Percentiles rank a stretch among this genome's conserved stretches.
These are phyloP conservation scores for Madurella mycetomatis DNA, from an alignment of 2,329 filamentous ascomycete species.

Conservation along the genomic window DNA sequence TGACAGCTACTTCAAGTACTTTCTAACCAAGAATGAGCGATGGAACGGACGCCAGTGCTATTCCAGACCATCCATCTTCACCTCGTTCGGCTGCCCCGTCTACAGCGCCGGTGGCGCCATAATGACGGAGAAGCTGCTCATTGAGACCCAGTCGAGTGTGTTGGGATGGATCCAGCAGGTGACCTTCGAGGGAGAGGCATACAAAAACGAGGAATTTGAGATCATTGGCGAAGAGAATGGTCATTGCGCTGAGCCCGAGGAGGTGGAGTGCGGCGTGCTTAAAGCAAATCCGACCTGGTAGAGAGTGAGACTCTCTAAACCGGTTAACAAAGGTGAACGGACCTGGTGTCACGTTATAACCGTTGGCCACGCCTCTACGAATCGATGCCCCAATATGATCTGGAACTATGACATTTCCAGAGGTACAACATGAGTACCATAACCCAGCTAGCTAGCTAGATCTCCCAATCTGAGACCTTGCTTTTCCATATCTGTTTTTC, in stretches of 20 bases:
- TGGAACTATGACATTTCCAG: neutral
- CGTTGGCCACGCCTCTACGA: too few relatives aligned
- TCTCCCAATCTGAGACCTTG: conserved; percentile 2
- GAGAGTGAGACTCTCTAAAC: too few relatives aligned
- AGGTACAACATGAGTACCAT: neutral
- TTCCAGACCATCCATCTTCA: conserved; percentile 35
- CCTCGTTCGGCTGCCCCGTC: conserved; percentile 57
- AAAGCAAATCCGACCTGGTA: neutral
- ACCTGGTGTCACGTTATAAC: too few relatives aligned
- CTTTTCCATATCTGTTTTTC: neutral
- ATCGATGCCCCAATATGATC: too few relatives aligned
- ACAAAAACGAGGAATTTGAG: conserved; percentile 24
- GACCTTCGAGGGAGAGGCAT: conserved; percentile 20
- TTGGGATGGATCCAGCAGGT: conserved; percentile 28
- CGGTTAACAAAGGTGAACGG: too few relatives aligned
- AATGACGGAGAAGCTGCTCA: conserved; percentile 59
- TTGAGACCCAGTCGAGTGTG: conserved; percentile 33
- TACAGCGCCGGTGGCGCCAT: conserved; percentile 63
- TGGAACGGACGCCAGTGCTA: conserved; percentile 71
- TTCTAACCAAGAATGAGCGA: conserved; percentile 66
- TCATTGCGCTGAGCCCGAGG: neutral
- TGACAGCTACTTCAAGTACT: conserved; percentile 69
- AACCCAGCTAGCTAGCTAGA: neutral
- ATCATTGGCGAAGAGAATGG: conserved; percentile 13
- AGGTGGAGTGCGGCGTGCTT: neutral